phyloP scores from a whole-genome alignment of 495 filamentous ascomycete species.

The Antarctomyces pellizariae region DNA sequence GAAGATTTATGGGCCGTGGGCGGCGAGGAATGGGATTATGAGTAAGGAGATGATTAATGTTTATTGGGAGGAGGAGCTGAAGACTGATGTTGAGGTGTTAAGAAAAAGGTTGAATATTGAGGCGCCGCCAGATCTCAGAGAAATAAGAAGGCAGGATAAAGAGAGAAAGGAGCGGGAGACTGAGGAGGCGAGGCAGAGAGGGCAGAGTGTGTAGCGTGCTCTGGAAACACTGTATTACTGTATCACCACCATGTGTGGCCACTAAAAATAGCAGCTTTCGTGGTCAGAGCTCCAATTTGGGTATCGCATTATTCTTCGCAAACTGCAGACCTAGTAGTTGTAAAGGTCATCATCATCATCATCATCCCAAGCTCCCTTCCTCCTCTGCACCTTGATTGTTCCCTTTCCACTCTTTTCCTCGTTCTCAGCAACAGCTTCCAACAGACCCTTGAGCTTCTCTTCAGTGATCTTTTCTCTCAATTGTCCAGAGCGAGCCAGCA shows the following conservation, averaged over 20 bases:
- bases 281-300: no score
- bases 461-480: conserved; percentile 74
- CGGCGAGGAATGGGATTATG: conserved; percentile 53
- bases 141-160: conserved; percentile 45
- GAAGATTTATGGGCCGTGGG: conserved; percentile 69
- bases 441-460: conserved; percentile 73
- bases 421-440: conserved; percentile 61
- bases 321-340: conserved; percentile 8
- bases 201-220: no score
- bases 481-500: conserved; percentile 72
- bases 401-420: conserved; percentile 31
- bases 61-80: conserved; percentile 92
- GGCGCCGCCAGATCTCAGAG: conserved; percentile 69
- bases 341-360: conserved; percentile 47
- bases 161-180: conserved; percentile 42
- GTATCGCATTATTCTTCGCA: no score
- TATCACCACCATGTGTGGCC: no score
- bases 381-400: conserved; percentile 63
- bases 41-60: conserved; percentile 80
- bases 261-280: no score
- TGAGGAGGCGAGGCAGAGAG: no score
- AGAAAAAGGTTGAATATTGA: conserved; percentile 58
- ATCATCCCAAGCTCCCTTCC: conserved; percentile 71
- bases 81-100: conserved; percentile 60
- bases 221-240: no score